These are phyloP conservation scores for Ganoderma lucidum DNA, from an alignment of 1,284 basidiomycete genomes.

Conservation along the genomic window DNA sequence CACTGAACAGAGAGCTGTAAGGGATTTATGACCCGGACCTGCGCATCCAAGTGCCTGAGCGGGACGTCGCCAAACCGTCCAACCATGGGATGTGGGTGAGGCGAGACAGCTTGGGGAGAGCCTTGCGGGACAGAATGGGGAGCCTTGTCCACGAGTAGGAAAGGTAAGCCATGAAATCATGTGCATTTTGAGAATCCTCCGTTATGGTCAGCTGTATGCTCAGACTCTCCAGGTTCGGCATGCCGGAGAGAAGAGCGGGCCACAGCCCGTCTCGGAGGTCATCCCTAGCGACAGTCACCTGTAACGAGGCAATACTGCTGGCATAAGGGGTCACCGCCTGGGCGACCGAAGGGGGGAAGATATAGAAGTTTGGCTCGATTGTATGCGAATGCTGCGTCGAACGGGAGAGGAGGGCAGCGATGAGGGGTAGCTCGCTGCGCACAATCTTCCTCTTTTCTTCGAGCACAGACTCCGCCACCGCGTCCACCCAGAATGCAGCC, in stretches of 20 bases:
- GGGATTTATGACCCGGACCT: not conserved
- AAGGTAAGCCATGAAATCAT: not conserved
- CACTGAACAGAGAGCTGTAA: not conserved
- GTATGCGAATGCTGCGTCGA: not conserved
- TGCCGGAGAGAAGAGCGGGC: not conserved
- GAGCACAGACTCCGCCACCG: not conserved
- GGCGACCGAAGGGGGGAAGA: not conserved
- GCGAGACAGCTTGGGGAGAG: not conserved
- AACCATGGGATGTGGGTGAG: not conserved
- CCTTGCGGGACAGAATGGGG: not conserved
- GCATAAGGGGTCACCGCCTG: not conserved
- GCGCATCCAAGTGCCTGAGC: not conserved
- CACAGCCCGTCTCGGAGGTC: not conserved
- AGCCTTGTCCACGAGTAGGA: not conserved
- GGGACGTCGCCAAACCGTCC: not conserved
- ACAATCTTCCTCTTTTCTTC: not conserved
- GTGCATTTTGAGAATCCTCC: not conserved
- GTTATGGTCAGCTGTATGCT: not conserved
- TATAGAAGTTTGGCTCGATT: not conserved
- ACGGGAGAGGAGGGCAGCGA: not conserved
- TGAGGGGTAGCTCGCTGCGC: not conserved
- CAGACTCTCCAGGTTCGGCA: not conserved
- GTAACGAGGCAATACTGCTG: not conserved
- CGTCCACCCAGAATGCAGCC: constrained; percentile 4
- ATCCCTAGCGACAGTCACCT: not conserved